Percentiles rank a stretch among this genome's conserved stretches.
Conservation (phyloP, 345 rosid genomes). For the Lepidium didymum region DNA sequence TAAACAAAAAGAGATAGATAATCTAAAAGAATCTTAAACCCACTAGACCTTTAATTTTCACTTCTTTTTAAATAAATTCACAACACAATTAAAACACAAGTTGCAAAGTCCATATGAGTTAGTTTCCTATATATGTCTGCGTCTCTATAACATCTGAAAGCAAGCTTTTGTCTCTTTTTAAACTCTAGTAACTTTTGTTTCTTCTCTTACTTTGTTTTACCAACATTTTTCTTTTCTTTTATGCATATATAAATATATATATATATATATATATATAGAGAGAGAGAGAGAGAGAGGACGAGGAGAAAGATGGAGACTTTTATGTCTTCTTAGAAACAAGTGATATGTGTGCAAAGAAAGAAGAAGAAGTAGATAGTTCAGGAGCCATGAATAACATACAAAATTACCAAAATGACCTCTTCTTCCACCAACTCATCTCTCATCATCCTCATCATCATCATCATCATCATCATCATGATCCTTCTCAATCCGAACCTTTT, state of each 20-base stretch:
- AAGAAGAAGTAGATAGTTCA: conserved; percentile 56
- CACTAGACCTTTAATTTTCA: conserved; percentile 15
- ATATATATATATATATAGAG: background rate
- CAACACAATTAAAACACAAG: conserved; percentile 22
- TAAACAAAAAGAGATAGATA: conserved; percentile 1
- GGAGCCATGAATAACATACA: conserved; percentile 53
- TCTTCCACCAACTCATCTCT: conserved; percentile 56
- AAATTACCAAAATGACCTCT: conserved; percentile 56
- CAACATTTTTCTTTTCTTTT: conserved; percentile 19
- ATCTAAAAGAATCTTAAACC: conserved; percentile 25
- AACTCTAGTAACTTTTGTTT: conserved; percentile 23
- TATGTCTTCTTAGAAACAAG: conserved; percentile 19
- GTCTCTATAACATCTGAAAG: conserved; percentile 18
- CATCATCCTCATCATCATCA: no score
- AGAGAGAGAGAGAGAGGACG: background rate
- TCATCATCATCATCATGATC: conserved; percentile 38
- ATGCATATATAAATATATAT: background rate
- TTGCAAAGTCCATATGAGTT: conserved; percentile 21
- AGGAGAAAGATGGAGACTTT: conserved; percentile 23
- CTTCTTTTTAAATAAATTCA: conserved; percentile 6
- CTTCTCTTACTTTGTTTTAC: conserved; percentile 24
- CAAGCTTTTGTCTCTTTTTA: conserved; percentile 34
- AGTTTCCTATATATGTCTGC: conserved; percentile 19
- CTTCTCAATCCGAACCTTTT: conserved; percentile 11
- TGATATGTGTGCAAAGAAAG: conserved; percentile 56